Evolutionary conservation across 2,329 filamentous ascomycete genomes (phyloP), one percentile per base, ranked within the genome.

Genomic region (Cylindrodendrum hubeiense): DNA sequence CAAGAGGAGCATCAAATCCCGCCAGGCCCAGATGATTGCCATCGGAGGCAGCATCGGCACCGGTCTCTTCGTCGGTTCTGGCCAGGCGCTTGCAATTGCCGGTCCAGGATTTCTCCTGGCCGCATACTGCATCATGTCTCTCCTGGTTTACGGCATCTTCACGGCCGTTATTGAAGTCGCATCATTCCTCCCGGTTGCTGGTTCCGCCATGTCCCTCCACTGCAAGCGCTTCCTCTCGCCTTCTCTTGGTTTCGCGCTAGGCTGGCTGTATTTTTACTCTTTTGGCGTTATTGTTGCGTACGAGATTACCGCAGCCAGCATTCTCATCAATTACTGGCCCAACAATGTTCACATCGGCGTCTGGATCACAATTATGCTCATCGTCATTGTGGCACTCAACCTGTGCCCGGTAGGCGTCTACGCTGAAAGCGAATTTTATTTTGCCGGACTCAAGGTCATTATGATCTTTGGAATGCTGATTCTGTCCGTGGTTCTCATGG

Each of bases 121-220:
- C 34, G 81, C 81, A 8, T 86, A 85, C 66, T 73, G 80, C 28
- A 81, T 85, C 51, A 81, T 88, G 63, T 86, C 86, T 53, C 79
- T 84, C 9, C 82, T 89, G 51, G 84, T 89, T 37, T 89, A 83
- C 76, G 83, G 83, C 37, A 85, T 89, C 69, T 87, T 89, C 79
- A 79, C 80, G 28, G 78, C 75, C 37, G 75, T 79, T 49, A 75
- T 75, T 47, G 79, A 81, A 60, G 66, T 78, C 28, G 70, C 68
- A 2, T 71, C 77, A 2, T 74, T 77, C 52, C 56, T 78, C 33
- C 74, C 68, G 8, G 58, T 70, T 5, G 60, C 57, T 17, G 62
- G 73, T 56, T 55, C 60, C 15, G 68, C 69, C 9, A 70, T 76
- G 60, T 65, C 67, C 5, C 71, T 72, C 49, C 74, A 74, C 52